phyloP scores from a whole-genome alignment of 2,329 filamentous ascomycete genomes.

The Nothophoma quercina region DNA sequence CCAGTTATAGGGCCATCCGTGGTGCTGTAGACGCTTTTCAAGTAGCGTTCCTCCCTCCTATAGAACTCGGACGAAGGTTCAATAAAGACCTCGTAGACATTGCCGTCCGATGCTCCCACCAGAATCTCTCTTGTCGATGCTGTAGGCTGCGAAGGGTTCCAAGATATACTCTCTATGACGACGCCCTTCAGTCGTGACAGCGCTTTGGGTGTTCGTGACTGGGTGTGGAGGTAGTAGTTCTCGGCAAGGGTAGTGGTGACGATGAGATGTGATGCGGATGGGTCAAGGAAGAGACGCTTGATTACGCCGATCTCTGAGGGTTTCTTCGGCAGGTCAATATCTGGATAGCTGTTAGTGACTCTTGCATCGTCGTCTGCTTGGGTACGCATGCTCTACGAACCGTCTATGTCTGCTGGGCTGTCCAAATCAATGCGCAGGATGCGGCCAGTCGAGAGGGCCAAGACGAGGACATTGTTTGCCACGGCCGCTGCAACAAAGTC shows the following conservation, averaged over 20 bases:
- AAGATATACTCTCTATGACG: slow-evolving; percentile 86
- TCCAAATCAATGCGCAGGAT: slow-evolving; percentile 95
- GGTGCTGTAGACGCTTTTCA: slow-evolving; percentile 83
- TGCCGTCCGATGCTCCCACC: slow-evolving; percentile 89
- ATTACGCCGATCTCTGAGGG: slow-evolving; percentile 91
- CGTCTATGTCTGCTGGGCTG: slow-evolving; percentile 91
- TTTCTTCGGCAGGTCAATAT: slow-evolving; percentile 96
- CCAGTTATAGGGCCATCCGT: slow-evolving; percentile 85
- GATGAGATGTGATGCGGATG: slow-evolving; percentile 92
- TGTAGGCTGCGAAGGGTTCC: slow-evolving; percentile 92
- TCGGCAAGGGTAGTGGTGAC: slow-evolving; percentile 91
- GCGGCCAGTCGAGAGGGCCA: slow-evolving; percentile 89
- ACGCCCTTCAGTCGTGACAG: slow-evolving; percentile 85
- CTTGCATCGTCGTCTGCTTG: not conserved
- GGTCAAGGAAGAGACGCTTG: slow-evolving; percentile 95
- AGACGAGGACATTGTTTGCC: slow-evolving; percentile 93
- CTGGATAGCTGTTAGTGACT: slow-evolving; percentile 55
- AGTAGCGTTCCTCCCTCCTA: slow-evolving; percentile 89
- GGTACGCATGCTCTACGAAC: slow-evolving; percentile 35
- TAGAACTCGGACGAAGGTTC: slow-evolving; percentile 96
- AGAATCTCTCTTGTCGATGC: slow-evolving; percentile 95
- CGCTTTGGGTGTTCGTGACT: slow-evolving; percentile 85
- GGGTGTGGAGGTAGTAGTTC: slow-evolving; percentile 97
- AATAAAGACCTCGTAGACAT: slow-evolving; percentile 93
- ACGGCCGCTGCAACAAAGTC: slow-evolving; percentile 97